phyloP scores from a whole-genome alignment of 495 filamentous ascomycete species.

The Penicillium samsonianum region DNA sequence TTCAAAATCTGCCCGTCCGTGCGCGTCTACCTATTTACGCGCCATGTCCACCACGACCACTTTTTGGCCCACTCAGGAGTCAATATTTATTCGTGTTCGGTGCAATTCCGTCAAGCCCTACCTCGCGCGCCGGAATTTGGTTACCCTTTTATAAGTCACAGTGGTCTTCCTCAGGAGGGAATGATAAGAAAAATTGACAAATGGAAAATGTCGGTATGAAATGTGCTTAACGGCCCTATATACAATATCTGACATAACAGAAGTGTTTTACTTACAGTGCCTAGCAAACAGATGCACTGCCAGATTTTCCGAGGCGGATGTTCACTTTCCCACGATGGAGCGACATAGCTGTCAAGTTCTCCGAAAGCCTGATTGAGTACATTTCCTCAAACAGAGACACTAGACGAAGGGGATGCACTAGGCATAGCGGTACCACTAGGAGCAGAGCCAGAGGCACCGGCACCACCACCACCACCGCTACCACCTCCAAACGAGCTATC shows the following conservation, averaged over 20 bases:
- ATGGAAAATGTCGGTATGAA: no score
- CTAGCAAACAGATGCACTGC: no score
- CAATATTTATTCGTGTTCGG: not conserved
- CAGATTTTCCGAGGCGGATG: not conserved
- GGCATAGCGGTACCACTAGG: slow-evolving; percentile 18
- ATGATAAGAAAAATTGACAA: no score
- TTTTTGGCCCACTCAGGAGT: not conserved
- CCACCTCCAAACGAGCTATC: slow-evolving; percentile 19
- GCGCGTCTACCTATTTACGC: not conserved
- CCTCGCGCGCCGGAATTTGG: not conserved
- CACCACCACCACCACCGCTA: slow-evolving; percentile 23
- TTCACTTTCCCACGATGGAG: not conserved
- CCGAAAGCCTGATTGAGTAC: not conserved
- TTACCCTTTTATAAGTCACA: not conserved
- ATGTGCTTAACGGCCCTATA: not conserved
- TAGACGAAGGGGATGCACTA: not conserved
- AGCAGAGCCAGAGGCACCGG: slow-evolving; percentile 12
- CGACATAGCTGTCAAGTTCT: no score
- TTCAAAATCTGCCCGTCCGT: not conserved
- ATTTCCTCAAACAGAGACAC: not conserved
- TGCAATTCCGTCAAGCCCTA: not conserved
- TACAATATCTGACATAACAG: no score
- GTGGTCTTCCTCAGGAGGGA: no score
- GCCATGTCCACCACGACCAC: not conserved
- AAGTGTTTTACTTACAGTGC: no score